Base-by-base conservation (phyloP, 2,329 filamentous ascomycete species). In the Nemania diffusa region DNA sequence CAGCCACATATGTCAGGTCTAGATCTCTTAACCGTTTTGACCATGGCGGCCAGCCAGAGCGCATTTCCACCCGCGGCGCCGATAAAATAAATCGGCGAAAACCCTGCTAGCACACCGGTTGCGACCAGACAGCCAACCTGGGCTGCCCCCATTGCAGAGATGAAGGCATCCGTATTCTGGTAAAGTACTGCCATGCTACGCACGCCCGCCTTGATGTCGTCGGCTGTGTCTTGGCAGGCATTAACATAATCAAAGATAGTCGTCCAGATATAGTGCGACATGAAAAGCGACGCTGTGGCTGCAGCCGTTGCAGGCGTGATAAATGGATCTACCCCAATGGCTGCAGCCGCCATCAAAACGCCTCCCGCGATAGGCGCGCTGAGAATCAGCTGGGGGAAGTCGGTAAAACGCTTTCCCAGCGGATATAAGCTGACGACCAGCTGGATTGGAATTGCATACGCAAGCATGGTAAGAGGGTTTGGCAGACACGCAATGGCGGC, bases 181-280 rank as follows among this genome's bases (percentile, higher is more conserved):
- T 68, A 70, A 20, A 58, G 81, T 52, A 84, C 77, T 5, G 83
- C 83, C 72, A 85, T 85, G 42, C 82, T 83, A 67, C 84, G 84
- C 69, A 85, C 84, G 2, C 83, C 83, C 2, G 81, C 83, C 34
- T 80, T 80, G 48, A 79, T 78, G 73, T 85, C 83, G 67, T 85
- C 83, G 68, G 81, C 81, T 66, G 83, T 82, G 71, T 85, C 83
- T 81, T 84, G 84, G 71, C 84, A 81, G 27, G 83, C 83, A 73
- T 84, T 84, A 29, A 85, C 83, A 78, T 83, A 84, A 74, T 85
- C 83, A 71, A 84, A 84, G 52, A 83, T 74, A 26, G 83, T 76
- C 22, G 82, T 84, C 83, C 83, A 85, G 40, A 70, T 64, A 48
- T 71, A 71, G 15, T 69, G 82, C 75, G 64, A 83, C 74, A 72